These are phyloP conservation scores for Serendipita sp. DNA, from an alignment of 768 basidiomycete genomes.

Conservation along the genomic window DNA sequence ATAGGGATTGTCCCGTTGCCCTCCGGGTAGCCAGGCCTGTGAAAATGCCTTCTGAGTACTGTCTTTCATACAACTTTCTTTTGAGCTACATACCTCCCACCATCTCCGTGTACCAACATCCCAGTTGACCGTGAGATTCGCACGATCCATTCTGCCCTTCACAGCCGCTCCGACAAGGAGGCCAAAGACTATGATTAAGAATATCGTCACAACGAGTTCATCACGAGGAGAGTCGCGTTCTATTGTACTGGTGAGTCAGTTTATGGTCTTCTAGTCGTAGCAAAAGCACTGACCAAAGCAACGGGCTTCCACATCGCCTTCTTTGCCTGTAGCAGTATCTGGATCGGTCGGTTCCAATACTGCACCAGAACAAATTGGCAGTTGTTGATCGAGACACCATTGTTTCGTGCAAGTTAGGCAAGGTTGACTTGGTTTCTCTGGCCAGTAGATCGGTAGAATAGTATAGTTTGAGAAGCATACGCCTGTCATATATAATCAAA, in stretches of 20 bases:
- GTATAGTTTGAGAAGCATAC: constrained; percentile 87
- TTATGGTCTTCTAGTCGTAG: constrained; percentile 13
- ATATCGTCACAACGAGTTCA: constrained; percentile 82
- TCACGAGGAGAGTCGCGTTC: constrained; percentile 93
- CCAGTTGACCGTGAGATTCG: constrained; percentile 8
- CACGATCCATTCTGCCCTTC: constrained; percentile 50
- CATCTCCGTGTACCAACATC: neutral
- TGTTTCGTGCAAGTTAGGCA: constrained; percentile 88
- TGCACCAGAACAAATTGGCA: constrained; percentile 68
- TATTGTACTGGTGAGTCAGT: constrained; percentile 22
- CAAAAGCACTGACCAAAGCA: constrained; percentile 66
- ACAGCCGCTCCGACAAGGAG: constrained; percentile 72
- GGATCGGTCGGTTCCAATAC: constrained; percentile 75
- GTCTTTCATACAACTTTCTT: neutral
- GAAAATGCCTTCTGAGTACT: neutral
- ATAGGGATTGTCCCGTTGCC: neutral
- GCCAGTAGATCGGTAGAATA: constrained; percentile 62
- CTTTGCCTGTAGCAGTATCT: constrained; percentile 85
- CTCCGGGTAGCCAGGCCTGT: neutral
- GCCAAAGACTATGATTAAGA: constrained; percentile 75
- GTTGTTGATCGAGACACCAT: constrained; percentile 87
- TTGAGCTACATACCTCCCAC: constrained; percentile 8
- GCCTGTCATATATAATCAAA: constrained; percentile 30
- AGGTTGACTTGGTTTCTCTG: constrained; percentile 75
- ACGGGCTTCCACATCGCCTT: constrained; percentile 87